Evolutionary conservation across 805 yeast genomes (phyloP).

Genomic region (Alloascoidea africana): DNA sequence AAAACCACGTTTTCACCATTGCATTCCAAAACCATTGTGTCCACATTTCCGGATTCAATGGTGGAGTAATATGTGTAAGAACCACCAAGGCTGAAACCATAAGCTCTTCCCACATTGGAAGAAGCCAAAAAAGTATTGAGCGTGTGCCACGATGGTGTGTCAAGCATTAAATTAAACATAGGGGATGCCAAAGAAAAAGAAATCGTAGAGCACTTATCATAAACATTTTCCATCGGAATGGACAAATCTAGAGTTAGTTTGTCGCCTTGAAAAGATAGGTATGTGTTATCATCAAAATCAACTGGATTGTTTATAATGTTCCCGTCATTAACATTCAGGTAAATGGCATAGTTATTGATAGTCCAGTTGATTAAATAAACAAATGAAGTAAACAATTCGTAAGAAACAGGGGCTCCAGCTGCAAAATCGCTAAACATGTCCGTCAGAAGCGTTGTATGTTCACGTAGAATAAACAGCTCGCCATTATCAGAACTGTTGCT

Average conservation of each 20-base stretch:
- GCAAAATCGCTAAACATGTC: slow-evolving; percentile 70
- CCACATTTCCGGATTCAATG: slow-evolving; percentile 52
- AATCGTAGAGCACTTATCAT: slow-evolving; percentile 34
- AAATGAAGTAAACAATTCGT: slow-evolving; percentile 66
- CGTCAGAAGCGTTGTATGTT: slow-evolving; percentile 58
- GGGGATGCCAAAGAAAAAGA: slow-evolving; percentile 39
- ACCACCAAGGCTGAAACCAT: slow-evolving; percentile 46
- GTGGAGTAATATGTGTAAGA: slow-evolving; percentile 44
- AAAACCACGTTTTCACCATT: slow-evolving; percentile 52
- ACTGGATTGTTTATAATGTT: slow-evolving; percentile 84
- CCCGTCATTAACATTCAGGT: slow-evolving; percentile 68
- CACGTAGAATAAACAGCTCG: slow-evolving; percentile 57
- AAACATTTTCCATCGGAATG: slow-evolving; percentile 46
- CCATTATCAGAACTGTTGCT: slow-evolving; percentile 34
- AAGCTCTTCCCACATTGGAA: slow-evolving; percentile 52
- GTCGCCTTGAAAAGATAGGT: slow-evolving; percentile 58
- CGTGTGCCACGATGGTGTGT: slow-evolving; percentile 91
- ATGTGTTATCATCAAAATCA: slow-evolving; percentile 70
- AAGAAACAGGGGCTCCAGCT: slow-evolving; percentile 46
- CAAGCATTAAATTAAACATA: slow-evolving; percentile 42
- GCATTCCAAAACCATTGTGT: slow-evolving; percentile 51
- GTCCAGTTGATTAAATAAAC: slow-evolving; percentile 47
- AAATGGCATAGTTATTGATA: slow-evolving; percentile 39
- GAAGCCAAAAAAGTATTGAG: slow-evolving; percentile 50
- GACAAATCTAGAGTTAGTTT: slow-evolving; percentile 27